Evolutionary conservation across 768 basidiomycete genomes (phyloP), one percentile per base, ranked within the genome.

Genomic region (Agaricus subrufescens): DNA sequence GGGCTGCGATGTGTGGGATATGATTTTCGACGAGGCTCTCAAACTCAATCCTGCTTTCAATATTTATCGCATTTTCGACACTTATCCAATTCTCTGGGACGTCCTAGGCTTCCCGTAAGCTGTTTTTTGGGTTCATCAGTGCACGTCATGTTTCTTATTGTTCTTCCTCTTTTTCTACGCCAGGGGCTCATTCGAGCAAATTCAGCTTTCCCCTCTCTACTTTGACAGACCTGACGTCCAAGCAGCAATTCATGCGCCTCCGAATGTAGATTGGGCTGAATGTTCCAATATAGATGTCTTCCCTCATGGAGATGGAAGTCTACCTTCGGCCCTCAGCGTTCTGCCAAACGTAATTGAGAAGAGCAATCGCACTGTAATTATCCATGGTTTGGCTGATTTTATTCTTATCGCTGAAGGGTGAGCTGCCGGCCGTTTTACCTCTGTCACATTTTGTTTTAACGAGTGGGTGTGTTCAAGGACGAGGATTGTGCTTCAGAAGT

Each of bases 21-120:
- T 73, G 37, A 84, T 91, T 52, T 83, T 87, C 63, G 67, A 83
- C 19, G 84, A 79, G 0, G 82, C 89, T 0, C 59, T 88, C 23
- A 51, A 69, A 3, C 69, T 87, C 60, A 90, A 91, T 62, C 89
- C 89, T 0, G 87, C 85, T 0, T 91, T 91, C 72, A 77, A 91
- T 60, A 76, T 89, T 6, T 91, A 91, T 65, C 80, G 85, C 23
- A 87, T 91, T 53, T 87, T 88, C 68, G 87, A 89, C 63, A 87
- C 82, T 60, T 88, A 73, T 68, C 89, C 87, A 0, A 75, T 86
- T 42, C 71, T 86, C 11, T 90, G 86, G 88, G 88, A 90, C 58
- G 87, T 89, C 4, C 83, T 90, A 30, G 88, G 87, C n/a, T 89
- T 86, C 77, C 87, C 88, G 83, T 87, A 62, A 34, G 82, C 1